phyloP scores from a whole-genome alignment of 2,329 filamentous ascomycete species.

The Xylaria sp. region DNA sequence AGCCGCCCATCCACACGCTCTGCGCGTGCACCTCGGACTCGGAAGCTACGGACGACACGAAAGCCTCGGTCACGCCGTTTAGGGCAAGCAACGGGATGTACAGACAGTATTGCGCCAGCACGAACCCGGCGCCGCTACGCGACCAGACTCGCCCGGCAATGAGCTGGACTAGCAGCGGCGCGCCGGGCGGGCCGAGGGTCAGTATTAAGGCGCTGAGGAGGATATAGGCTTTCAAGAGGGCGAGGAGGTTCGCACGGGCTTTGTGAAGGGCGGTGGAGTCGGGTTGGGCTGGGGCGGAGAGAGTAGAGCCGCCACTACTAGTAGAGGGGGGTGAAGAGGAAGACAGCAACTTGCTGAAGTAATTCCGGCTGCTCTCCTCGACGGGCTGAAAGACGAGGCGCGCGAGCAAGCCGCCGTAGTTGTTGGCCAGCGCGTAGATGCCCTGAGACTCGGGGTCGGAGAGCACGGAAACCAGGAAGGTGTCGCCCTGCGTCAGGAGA shows the following conservation, averaged over 20 bases:
- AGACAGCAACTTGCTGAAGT: conserved; percentile 80
- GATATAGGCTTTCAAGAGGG: conserved; percentile 72
- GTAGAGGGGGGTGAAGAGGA: conserved; percentile 32
- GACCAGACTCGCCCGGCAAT: conserved; percentile 80
- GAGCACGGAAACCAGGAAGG: conserved; percentile 79
- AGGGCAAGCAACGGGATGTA: conserved; percentile 91
- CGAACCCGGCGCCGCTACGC: conserved; percentile 68
- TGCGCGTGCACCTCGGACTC: conserved; percentile 75
- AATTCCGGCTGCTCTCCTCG: conserved; percentile 87
- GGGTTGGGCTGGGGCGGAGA: conserved; percentile 20
- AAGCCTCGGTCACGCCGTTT: conserved; percentile 90
- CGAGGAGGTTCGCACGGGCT: conserved; percentile 57
- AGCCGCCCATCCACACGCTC: conserved; percentile 80
- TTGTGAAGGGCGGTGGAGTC: conserved; percentile 40
- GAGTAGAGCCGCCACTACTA: too few relatives aligned
- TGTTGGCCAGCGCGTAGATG: conserved; percentile 88
- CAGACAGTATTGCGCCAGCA: conserved; percentile 82
- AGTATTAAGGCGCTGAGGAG: conserved; percentile 72
- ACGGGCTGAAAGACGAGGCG: conserved; percentile 91
- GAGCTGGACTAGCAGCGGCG: conserved; percentile 72
- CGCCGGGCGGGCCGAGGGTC: conserved; percentile 73
- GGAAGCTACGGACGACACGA: conserved; percentile 84
- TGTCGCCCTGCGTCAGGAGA: conserved; percentile 90
- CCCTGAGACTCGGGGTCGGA: conserved; percentile 82
- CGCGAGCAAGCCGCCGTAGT: conserved; percentile 88